A percentile compares a stretch with the other conserved stretches of the same genome.
These are phyloP conservation scores for Sonneratia caseolaris DNA, from an alignment of 345 rosid species.

Conservation along the genomic window DNA sequence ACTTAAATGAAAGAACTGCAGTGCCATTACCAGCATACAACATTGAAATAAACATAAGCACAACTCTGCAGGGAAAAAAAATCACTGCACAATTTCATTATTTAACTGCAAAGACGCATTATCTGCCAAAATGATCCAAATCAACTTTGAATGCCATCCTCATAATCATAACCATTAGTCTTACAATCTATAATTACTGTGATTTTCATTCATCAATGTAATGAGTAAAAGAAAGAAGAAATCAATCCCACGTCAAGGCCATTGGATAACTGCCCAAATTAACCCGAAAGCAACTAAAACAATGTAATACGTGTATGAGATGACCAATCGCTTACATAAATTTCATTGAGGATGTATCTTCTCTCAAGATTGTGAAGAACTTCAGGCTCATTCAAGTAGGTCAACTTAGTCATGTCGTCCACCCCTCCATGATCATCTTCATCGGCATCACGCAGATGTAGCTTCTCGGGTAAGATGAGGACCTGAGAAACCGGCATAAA, in stretches of 20 bases:
- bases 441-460: conserved; percentile 58
- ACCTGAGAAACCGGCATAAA: conserved; percentile 24
- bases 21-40: not conserved
- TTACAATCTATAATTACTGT: not conserved
- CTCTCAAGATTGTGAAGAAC: conserved; percentile 84
- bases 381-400: conserved; percentile 95
- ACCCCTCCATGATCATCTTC: conserved; percentile 93
- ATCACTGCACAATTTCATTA: not conserved
- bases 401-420: conserved; percentile 92
- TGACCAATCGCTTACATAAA: conserved; percentile 49
- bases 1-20: too few species aligned
- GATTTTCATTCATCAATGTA: not conserved
- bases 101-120: not conserved
- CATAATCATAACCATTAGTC: not conserved
- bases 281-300: not conserved
- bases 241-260: too few species aligned
- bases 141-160: not conserved
- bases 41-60: not conserved
- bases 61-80: not conserved
- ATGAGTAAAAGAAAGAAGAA: too few species aligned
- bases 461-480: conserved; percentile 37
- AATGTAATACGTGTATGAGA: not conserved
- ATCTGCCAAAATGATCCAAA: not conserved
- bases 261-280: not conserved
- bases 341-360: conserved; percentile 87